Base-by-base conservation (phyloP, 495 filamentous ascomycete genomes). In the Lepidopterella palustris region DNA sequence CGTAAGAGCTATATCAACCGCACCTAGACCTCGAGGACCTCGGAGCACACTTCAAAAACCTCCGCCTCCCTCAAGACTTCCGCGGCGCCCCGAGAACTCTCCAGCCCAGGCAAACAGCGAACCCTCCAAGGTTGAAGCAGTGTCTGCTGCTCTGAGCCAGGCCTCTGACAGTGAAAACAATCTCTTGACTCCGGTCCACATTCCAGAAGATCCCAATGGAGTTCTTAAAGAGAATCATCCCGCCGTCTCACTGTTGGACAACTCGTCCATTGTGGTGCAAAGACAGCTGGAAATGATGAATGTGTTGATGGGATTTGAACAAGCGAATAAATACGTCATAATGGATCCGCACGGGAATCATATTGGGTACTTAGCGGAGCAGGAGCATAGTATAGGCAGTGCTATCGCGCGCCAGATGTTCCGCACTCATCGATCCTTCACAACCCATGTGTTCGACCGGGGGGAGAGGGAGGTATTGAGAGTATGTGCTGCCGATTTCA, bases 271-370 rank as follows among this genome's bases (percentile, higher is more conserved):
- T 18, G 82, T 88, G 0, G 73, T 88, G 2, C 84, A 87, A 59
- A 73, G 85, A 25, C 82, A 87, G 61, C 62, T 88, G 28, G 85
- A 87, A 70, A 74, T 87, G 64, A 85, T 87, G 79, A 87, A 87
- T 71, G 76, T 88, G 6, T 76, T 88, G 72, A 71, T 87, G 73
- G 84, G 85, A 0, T 88, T 87, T 60, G 85, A 88, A 71, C 85
- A 88, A 70, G 84, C 85, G 15, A 87, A 88, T 60, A 81, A 80
- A 67, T 88, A 88, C 65, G 78, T 86, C 26, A 86, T 88, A 51
- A 81, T 87, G 79, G 81, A 87, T 74, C 82, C 82, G n/a, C 73
- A 80, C 28, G 85, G 85, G 5, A 81, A 82, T 28, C 84, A 86
- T 60, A 76, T 88, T 50, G 85, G 85, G 15, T 87, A 84, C 62